Percentiles rank a stretch among this genome's conserved stretches.
Conservation (phyloP, 202 grass and related monocot genomes). For the Dendrocalamus latiflorus region DNA sequence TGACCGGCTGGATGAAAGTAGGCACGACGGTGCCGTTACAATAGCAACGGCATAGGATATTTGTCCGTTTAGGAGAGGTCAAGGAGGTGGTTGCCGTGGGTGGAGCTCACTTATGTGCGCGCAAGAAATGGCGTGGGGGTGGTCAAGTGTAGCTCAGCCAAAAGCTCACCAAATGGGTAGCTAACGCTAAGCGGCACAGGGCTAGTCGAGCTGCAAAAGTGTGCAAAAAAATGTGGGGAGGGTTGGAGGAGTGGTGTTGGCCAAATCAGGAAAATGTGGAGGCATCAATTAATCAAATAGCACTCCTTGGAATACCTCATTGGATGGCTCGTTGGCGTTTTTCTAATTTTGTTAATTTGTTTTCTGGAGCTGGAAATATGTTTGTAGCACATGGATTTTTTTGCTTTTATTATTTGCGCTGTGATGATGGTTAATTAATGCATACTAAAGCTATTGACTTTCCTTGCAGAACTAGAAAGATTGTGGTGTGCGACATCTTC, state of each 20-base stretch:
- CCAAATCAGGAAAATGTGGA: neutral
- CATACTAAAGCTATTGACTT: neutral
- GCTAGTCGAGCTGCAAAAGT: neutral
- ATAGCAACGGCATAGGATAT: too few species aligned
- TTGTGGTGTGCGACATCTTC: neutral
- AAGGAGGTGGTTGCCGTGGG: slow-evolving; percentile 48
- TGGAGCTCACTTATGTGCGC: too few species aligned
- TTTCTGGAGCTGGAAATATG: neutral
- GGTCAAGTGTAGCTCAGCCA: slow-evolving; percentile 50
- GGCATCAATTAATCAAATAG: neutral
- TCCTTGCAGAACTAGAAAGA: neutral
- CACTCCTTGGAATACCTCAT: too few species aligned
- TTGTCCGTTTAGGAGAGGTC: slow-evolving; percentile 41
- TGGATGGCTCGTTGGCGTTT: too few species aligned
- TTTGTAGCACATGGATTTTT: neutral
- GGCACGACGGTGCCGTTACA: too few species aligned
- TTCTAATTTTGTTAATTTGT: too few species aligned
- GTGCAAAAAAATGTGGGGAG: neutral
- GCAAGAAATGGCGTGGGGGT: slow-evolving; percentile 23
- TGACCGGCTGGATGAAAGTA: too few species aligned
- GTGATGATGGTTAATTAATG: neutral
- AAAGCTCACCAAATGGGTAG: too few species aligned
- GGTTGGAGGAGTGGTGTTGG: neutral
- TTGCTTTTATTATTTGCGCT: neutral
- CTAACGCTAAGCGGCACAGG: neutral